phyloP scores from a whole-genome alignment of 306 rosid species.

The Dalbergia oliveri region DNA sequence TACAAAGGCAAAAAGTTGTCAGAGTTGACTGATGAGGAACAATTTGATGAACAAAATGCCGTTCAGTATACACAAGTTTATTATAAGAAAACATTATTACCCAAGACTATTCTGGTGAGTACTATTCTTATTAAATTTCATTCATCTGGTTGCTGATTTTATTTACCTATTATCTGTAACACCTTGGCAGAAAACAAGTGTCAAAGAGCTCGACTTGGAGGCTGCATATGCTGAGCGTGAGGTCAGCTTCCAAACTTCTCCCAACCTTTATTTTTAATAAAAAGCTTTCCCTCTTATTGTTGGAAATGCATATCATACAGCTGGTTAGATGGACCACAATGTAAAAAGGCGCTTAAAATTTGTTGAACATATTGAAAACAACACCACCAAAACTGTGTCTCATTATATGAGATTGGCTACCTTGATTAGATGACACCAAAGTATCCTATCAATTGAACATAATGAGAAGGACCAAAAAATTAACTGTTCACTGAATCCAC shows the following conservation, averaged over 20 bases:
- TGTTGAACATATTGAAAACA: constrained; percentile 17
- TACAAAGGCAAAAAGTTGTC: constrained; percentile 76
- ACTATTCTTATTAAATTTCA: constrained; percentile 32
- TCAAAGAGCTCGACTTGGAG: constrained; percentile 92
- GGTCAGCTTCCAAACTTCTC: constrained; percentile 56
- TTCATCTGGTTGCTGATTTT: constrained; percentile 39
- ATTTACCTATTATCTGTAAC: constrained; percentile 48
- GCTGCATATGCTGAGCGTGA: constrained; percentile 88
- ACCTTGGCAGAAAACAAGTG: constrained; percentile 79
- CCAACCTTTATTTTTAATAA: background rate
- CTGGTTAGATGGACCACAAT: too few species aligned
- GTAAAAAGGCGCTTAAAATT: background rate
- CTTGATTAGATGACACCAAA: too few species aligned
- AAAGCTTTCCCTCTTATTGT: background rate
- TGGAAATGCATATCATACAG: too few species aligned
- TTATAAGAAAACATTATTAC: constrained; percentile 73
- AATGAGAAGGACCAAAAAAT: background rate
- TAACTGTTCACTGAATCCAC: constrained; percentile 1
- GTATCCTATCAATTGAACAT: too few species aligned
- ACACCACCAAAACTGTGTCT: too few species aligned
- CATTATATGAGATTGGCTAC: too few species aligned
- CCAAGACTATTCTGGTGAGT: constrained; percentile 80
- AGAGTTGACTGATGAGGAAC: constrained; percentile 77
- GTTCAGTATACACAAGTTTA: constrained; percentile 70
- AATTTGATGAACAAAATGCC: constrained; percentile 80